Evolutionary conservation across 2,329 filamentous ascomycete genomes (phyloP), one percentile per base, ranked within the genome.

Genomic region (Basipetospora chlamydospora): DNA sequence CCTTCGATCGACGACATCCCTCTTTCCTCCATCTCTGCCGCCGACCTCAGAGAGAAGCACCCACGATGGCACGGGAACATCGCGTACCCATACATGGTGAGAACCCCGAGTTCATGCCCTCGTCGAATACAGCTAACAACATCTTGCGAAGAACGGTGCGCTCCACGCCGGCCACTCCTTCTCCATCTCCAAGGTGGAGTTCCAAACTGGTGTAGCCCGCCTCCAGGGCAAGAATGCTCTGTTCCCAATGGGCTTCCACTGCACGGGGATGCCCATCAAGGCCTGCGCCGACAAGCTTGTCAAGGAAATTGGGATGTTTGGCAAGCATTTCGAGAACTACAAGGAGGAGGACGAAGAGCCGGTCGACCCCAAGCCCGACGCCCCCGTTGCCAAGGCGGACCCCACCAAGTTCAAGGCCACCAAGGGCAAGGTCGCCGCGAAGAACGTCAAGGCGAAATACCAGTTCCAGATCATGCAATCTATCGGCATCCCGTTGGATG

Each of bases 191-290:
- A 98, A 98, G 61, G 77, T 94, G 48, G 90, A 98, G 60, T 98
- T 96, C 57, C 79, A 77, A 40, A 74, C 80, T 17, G 85, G 88
- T 29, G 87, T 85, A 53, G 79, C 81, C 32, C 72, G 88, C 39
- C 92, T 96, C 84, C 75, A 86, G 56, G 90, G 90, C 51, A 88
- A 88, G 66, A 71, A 80, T 37, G 70, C 79, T 39, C 66, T 96
- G 37, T 95, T 90, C 56, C 90, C 90, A 39, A 79, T 90, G 52
- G 90, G 88, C 22, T 98, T 86, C 64, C 90, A 98, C 66, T 61
- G 59, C 61, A 96, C 88, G 0, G 90, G 90, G 49, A 92, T 98
- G 80, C 86, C 87, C 31, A 98, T 98, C 66, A 95, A 95, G 61
- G 87, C 90, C 5, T 92, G 84, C 51, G 86, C 90, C 38, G 88